phyloP scores from a whole-genome alignment of 2,329 filamentous ascomycete genomes.

The Colletotrichum ledebouriae region DNA sequence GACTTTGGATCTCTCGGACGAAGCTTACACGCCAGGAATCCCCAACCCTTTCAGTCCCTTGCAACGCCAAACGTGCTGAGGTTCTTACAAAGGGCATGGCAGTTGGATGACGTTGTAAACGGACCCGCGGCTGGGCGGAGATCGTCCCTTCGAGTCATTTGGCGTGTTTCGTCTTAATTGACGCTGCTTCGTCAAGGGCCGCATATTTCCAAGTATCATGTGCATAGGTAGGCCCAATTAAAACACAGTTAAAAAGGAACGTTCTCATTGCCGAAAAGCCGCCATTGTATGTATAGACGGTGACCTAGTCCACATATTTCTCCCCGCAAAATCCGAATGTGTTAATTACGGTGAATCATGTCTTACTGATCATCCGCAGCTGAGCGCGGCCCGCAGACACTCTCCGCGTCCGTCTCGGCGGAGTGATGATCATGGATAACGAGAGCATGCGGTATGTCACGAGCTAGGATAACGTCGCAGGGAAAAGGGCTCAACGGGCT shows the following conservation, averaged over 20 bases:
- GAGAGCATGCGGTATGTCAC: no score
- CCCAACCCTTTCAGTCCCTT: constrained; percentile 11
- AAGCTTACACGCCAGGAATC: constrained; percentile 2
- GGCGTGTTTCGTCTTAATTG: constrained; percentile 1
- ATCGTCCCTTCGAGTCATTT: constrained; percentile 1
- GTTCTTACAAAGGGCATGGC: not conserved
- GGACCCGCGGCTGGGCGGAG: not conserved
- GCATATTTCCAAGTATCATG: constrained; percentile 2
- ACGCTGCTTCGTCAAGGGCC: not conserved
- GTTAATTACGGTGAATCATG: constrained; percentile 15
- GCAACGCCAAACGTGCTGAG: constrained; percentile 6
- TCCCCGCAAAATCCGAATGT: not conserved
- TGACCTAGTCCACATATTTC: constrained; percentile 12
- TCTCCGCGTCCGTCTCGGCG: constrained; percentile 22
- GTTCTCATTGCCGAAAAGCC: constrained; percentile 14
- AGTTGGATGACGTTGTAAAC: constrained; percentile 12
- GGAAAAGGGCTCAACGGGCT: no score
- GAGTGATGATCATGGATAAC: not conserved
- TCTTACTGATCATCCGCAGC: constrained; percentile 26
- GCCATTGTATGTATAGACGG: not conserved
- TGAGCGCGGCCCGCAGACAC: constrained; percentile 3
- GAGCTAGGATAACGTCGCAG: no score
- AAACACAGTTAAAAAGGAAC: not conserved
- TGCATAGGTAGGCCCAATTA: constrained; percentile 4
- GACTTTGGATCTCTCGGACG: not conserved